Evolutionary conservation across 2,329 filamentous ascomycete species (phyloP), one percentile per base, ranked within the genome.

Genomic region (Microsporum audouinii): DNA sequence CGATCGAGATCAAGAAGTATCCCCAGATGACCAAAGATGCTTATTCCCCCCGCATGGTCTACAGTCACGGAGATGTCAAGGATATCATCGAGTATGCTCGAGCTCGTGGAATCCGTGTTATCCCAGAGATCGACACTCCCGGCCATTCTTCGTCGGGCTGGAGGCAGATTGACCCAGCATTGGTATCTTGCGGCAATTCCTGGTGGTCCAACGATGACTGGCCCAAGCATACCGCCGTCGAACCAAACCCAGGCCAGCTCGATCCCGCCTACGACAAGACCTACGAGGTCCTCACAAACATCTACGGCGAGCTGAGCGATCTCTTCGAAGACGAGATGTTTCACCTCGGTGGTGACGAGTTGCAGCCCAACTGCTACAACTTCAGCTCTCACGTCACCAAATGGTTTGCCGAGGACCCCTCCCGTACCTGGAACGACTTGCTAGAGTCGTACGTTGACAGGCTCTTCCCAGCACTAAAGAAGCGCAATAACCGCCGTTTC

Each of bases 61-160:
- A 78, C 68, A 75, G 76, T 2, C 73, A 77, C 1, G 65, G 67
- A 0, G 73, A 76, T 61, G 69, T 83, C 53, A 72, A 69, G 17
- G 70, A 71, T 2, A 70, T 83, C 57, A 75, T 83, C 58, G 67
- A 69, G 10, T 82, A 82, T 64, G 80, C 78, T 14, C 73, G 78
- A 41, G 77, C 78, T 38, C 82, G 82, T 17, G 82, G 79, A 61
- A 76, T 85, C n/a, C 80, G 83, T 60, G 75, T 85, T 60, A 75
- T 84, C 38, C 80, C 82, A n/a, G 82, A 85, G 66, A 78, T 84
- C 47, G 82, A 85, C 68, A 84, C 84, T 80, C 82, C 82, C 5
- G 80, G 82, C 55, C 82, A 85, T 68, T 78, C 80, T 4, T 74
- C 76, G 34, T 77, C 80, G 0, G 81, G 81, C 34, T 83, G 80